These are phyloP conservation scores for Prorocentrum cordatum DNA, from an alignment of 169 alveolate genomes.

Conservation along the genomic window DNA sequence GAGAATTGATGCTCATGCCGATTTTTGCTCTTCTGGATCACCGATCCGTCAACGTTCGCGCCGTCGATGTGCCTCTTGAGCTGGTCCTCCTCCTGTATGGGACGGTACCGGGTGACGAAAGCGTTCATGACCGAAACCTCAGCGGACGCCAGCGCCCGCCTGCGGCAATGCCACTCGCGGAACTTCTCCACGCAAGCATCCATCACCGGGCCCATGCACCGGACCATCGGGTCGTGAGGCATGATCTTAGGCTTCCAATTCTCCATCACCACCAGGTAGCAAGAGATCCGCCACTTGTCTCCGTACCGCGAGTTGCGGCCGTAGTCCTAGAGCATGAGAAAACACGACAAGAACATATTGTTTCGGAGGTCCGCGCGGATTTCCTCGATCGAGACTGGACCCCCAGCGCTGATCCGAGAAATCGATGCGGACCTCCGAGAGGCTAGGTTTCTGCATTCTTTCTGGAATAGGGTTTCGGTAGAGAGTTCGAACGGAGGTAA, in stretches of 20 bases:
- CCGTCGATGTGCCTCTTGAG: constrained; percentile 40
- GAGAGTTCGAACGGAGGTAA: too few relatives aligned
- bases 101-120: constrained; percentile 35
- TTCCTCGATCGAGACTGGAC: too few relatives aligned
- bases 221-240: constrained; percentile 60
- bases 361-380: too few relatives aligned
- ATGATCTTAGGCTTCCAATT: constrained; percentile 59
- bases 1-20: too few relatives aligned
- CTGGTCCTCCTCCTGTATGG: constrained; percentile 41
- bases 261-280: constrained; percentile 63
- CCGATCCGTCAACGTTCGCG: constrained; percentile 49
- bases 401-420: too few relatives aligned
- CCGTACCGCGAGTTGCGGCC: constrained; percentile 45
- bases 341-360: too few relatives aligned
- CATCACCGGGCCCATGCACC: constrained; percentile 47
- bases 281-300: constrained; percentile 43
- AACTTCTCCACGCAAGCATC: neutral
- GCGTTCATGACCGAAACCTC: constrained; percentile 41
- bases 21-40: too few relatives aligned
- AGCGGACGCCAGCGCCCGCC: too few relatives aligned
- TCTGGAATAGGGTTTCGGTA: too few relatives aligned
- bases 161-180: constrained; percentile 21
- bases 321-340: too few relatives aligned
- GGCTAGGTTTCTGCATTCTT: too few relatives aligned
- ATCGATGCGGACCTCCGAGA: too few relatives aligned